Conservation (phyloP, 495 filamentous ascomycete species). For the Saxispiralis lemnorum region DNA sequence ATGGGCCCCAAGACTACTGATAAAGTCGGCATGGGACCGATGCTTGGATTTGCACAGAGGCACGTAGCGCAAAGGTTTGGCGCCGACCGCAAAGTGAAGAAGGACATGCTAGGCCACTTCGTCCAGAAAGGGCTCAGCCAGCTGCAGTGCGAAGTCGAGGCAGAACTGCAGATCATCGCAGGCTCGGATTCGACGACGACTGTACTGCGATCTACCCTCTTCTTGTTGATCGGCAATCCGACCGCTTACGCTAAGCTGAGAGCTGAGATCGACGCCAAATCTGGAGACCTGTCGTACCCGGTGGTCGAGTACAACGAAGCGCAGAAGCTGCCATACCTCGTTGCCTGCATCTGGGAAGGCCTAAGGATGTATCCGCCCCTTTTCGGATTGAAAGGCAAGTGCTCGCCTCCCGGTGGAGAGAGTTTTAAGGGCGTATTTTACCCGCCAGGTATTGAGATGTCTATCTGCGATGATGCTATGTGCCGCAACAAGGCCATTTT, state of each 20-base stretch:
- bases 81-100: background rate
- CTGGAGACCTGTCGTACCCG: slow-evolving; percentile 6
- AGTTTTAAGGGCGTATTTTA: slow-evolving; percentile 32
- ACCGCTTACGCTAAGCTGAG: slow-evolving; percentile 8
- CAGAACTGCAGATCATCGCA: slow-evolving; percentile 19
- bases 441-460: slow-evolving; percentile 34
- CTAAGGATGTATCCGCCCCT: slow-evolving; percentile 12
- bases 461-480: slow-evolving; percentile 22
- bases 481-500: slow-evolving; percentile 16
- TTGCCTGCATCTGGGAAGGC: slow-evolving; percentile 13
- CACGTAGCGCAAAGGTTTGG: slow-evolving; percentile 6
- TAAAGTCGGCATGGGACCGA: slow-evolving; percentile 21
- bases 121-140: slow-evolving; percentile 26
- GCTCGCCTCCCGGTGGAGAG: slow-evolving; percentile 33
- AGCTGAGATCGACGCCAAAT: slow-evolving; percentile 12
- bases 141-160: slow-evolving; percentile 27
- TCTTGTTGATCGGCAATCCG: slow-evolving; percentile 10
- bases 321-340: slow-evolving; percentile 12
- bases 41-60: slow-evolving; percentile 16
- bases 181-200: slow-evolving; percentile 19
- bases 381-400: slow-evolving; percentile 25
- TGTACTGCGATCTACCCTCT: slow-evolving; percentile 9
- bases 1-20: slow-evolving; percentile 21
- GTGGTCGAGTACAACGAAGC: slow-evolving; percentile 11
- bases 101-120: slow-evolving; percentile 28